phyloP scores from a whole-genome alignment of 192 early-diverging fungal genomes.

The Linnemannia hyalina region DNA sequence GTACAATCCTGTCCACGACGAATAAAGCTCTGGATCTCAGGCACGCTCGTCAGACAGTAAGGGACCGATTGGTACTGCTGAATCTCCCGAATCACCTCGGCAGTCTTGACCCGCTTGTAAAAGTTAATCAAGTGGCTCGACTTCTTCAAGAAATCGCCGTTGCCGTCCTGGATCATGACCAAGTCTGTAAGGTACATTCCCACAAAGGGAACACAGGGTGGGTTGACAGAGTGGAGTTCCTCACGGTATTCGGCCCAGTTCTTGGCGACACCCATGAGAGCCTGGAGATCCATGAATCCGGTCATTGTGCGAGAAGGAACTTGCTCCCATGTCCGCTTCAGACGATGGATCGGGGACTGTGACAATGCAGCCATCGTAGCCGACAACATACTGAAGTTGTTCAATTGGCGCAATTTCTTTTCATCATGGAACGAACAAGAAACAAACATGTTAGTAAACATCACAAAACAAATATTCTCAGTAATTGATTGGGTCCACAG shows the following conservation, averaged over 20 bases:
- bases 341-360: constrained; percentile 88
- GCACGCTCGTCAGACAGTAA: constrained; percentile 85
- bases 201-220: constrained; percentile 88
- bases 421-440: neutral
- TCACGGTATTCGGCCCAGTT: constrained; percentile 92
- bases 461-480: no score
- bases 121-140: constrained; percentile 89
- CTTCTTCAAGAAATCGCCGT: constrained; percentile 79
- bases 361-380: constrained; percentile 93
- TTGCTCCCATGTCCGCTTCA: constrained; percentile 93
- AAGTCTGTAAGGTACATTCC: constrained; percentile 88
- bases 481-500: neutral
- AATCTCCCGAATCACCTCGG: constrained; percentile 93
- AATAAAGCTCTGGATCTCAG: constrained; percentile 91
- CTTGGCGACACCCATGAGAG: constrained; percentile 85
- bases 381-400: constrained; percentile 98
- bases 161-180: constrained; percentile 96
- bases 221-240: constrained; percentile 85
- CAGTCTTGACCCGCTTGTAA: constrained; percentile 89
- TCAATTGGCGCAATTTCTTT: constrained; percentile 68
- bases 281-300: constrained; percentile 76
- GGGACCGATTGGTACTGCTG: constrained; percentile 92
- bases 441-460: neutral
- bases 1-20: constrained; percentile 74
- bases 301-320: constrained; percentile 71